Conservation (phyloP, 257 asterid genomes). For the Solanum raphanifolium region DNA sequence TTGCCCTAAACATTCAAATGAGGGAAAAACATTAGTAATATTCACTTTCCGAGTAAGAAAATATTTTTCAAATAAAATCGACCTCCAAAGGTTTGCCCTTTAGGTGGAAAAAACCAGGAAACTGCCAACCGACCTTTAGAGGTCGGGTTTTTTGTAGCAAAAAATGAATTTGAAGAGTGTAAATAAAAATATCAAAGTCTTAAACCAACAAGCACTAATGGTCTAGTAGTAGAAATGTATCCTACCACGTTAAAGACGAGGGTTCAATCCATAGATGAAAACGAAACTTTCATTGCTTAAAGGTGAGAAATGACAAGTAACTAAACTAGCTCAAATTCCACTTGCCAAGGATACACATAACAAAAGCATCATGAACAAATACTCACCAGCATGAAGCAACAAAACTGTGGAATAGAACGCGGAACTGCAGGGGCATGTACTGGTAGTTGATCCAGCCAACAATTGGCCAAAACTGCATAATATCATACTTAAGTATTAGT, state of each 20-base stretch:
- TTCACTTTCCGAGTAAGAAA: not conserved
- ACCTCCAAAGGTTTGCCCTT: no score
- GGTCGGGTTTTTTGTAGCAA: no score
- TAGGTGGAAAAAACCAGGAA: no score
- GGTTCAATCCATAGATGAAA: not conserved
- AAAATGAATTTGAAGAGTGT: not conserved
- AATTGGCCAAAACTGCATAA: conserved; percentile 24
- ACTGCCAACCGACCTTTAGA: no score
- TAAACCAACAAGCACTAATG: not conserved
- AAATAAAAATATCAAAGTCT: not conserved
- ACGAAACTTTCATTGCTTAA: no score
- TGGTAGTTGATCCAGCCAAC: conserved; percentile 35
- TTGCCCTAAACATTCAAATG: conserved; percentile 11
- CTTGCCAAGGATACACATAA: no score
- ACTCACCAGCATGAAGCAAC: conserved; percentile 27
- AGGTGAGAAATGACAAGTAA: not conserved
- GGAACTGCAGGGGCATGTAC: conserved; percentile 28
- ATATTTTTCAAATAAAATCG: no score
- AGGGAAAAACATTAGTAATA: not conserved
- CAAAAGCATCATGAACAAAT: not conserved
- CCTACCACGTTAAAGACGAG: not conserved
- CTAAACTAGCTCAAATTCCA: no score
- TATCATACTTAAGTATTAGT: not conserved
- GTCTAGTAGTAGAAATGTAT: not conserved
- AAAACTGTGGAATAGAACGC: conserved; percentile 24